Evolutionary conservation across 495 filamentous ascomycete genomes (phyloP), one percentile per base, ranked within the genome.

Genomic region (Penicillium diatomitis): DNA sequence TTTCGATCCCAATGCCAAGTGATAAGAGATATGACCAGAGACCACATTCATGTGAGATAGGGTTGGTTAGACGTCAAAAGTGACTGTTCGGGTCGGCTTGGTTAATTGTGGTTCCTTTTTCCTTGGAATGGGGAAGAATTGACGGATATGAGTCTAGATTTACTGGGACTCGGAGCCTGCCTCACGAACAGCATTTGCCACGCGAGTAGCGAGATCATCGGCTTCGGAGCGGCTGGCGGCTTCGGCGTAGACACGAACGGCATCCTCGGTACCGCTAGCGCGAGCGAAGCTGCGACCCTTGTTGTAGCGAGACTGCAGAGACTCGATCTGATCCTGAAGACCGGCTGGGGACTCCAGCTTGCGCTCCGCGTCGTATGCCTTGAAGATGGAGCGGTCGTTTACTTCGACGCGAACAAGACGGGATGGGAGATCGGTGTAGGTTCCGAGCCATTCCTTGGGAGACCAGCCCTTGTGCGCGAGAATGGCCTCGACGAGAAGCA

Each of bases 191-290:
- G 92, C 79, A 40, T 79, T 77, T 4, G 86, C 82, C 32, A 96
- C 87, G 53, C 88, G 82, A 42, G 81, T 83, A 36, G 89, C 89
- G 38, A 96, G 76, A 61, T 94, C 88, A 58, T 92, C 88, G 0
- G 87, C 86, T 60, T 95, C 87, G 3, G 80, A 81, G 46, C 83
- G 80, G 50, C 84, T 90, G 5, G 86, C 88, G 10, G 92, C 92
- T 68, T 98, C 92, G n/a, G 90, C 90, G 66, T 98, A 98, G 27
- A 98, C 90, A 54, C 92, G 76, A 49, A 96, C 89, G 1, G 89
- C 92, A 68, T 98, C 92, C 67, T 98, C 92, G 1, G 92, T 98
- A 34, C 92, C 92, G 52, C 85, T 90, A 27, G 92, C 88, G 54
- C 92, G 82, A 29, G 88, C 92, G 65, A 98, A 98, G 38, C 85